Percentiles rank a stretch among this genome's conserved stretches.
These are phyloP conservation scores for Pleurotus ostreatus DNA, from an alignment of 768 basidiomycete genomes.

Conservation along the genomic window DNA sequence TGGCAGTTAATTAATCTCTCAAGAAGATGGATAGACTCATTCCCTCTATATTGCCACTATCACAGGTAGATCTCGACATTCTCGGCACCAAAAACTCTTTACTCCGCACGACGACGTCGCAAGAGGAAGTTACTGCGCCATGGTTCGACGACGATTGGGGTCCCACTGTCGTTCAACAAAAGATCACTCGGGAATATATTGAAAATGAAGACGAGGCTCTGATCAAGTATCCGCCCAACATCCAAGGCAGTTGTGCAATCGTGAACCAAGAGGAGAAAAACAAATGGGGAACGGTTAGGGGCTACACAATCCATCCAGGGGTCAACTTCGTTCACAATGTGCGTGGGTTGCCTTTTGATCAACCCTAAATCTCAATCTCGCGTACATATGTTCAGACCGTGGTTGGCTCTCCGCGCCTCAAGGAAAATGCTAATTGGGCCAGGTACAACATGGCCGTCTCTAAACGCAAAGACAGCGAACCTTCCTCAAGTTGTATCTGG, in stretches of 20 bases:
- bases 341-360: not conserved
- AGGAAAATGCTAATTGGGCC: slow-evolving; percentile 65
- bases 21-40: not conserved
- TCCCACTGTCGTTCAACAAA: slow-evolving; percentile 47
- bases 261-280: slow-evolving; percentile 52
- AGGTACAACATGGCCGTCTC: slow-evolving; percentile 59
- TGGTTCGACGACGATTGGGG: slow-evolving; percentile 68
- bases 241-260: slow-evolving; percentile 54
- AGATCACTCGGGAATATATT: slow-evolving; percentile 43
- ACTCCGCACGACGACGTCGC: slow-evolving; percentile 42
- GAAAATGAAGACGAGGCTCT: slow-evolving; percentile 47
- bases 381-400: slow-evolving; percentile 35
- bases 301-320: slow-evolving; percentile 61
- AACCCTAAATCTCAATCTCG: not conserved
- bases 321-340: slow-evolving; percentile 50
- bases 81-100: slow-evolving; percentile 57
- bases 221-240: slow-evolving; percentile 49
- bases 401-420: slow-evolving; percentile 53
- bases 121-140: slow-evolving; percentile 44
- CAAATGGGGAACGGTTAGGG: slow-evolving; percentile 52
- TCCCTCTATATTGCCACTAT: slow-evolving; percentile 10
- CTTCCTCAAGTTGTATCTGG: slow-evolving; percentile 54
- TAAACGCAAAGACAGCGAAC: slow-evolving; percentile 58
- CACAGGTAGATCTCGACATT: slow-evolving; percentile 61
- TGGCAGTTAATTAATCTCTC: not conserved